phyloP scores from a whole-genome alignment of 2,329 filamentous ascomycete species.

The Fusarium tjaetaba region DNA sequence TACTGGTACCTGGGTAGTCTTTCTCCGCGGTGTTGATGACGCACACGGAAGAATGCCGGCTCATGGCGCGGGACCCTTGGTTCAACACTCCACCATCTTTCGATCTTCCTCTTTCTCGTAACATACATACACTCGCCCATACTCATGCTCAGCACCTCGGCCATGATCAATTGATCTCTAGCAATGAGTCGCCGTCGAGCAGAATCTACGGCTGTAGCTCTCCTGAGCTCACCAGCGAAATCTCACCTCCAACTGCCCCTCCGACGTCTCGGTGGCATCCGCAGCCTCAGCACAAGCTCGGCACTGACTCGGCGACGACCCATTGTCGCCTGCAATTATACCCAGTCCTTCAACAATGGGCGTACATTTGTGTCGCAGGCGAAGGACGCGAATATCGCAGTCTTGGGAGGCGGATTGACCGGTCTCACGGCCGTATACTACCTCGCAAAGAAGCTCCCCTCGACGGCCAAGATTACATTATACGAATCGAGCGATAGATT shows the following conservation, averaged over 20 bases:
- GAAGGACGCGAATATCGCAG: constrained; percentile 61
- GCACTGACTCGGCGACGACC: constrained; percentile 18
- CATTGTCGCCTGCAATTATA: constrained; percentile 6
- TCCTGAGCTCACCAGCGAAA: constrained; percentile 39
- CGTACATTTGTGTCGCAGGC: constrained; percentile 32
- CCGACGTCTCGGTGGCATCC: constrained; percentile 31
- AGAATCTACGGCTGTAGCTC: constrained; percentile 42
- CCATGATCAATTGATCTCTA: constrained; percentile 46
- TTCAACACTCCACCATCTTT: constrained; percentile 32
- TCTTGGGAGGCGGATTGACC: constrained; percentile 85
- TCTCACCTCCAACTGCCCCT: neutral
- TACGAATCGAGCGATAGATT: constrained; percentile 77
- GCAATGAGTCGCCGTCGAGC: constrained; percentile 44
- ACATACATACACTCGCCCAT: neutral
- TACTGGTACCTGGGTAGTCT: neutral
- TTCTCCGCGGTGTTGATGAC: constrained; percentile 15
- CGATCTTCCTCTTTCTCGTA: constrained; percentile 15
- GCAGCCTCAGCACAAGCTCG: constrained; percentile 23
- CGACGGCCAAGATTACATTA: constrained; percentile 75
- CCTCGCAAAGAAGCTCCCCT: constrained; percentile 72
- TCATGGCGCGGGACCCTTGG: constrained; percentile 16
- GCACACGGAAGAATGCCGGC: constrained; percentile 36
- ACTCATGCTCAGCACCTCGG: constrained; percentile 8
- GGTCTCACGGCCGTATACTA: constrained; percentile 84
- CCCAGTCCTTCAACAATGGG: constrained; percentile 1